Percentiles rank a stretch among this genome's conserved stretches.
Conservation (phyloP, 768 basidiomycete genomes). For the Terana coerulea region DNA sequence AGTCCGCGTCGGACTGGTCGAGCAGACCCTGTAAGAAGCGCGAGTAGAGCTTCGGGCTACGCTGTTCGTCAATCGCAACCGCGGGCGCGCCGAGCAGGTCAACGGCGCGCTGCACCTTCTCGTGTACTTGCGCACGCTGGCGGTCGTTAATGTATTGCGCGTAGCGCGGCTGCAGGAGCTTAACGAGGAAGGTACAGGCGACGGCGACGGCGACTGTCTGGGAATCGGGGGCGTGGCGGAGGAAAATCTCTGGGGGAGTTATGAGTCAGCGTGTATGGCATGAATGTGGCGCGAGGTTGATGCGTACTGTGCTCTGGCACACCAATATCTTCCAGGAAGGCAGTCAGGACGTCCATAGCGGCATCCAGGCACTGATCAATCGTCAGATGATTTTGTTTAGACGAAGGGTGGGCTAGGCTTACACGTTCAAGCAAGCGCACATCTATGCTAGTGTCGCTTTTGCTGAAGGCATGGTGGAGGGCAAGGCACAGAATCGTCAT, state of each 20-base stretch:
- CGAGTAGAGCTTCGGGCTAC: slow-evolving; percentile 77
- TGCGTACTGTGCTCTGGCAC: slow-evolving; percentile 16
- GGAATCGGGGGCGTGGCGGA: slow-evolving; percentile 74
- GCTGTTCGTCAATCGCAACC: slow-evolving; percentile 77
- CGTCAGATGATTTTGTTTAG: not conserved
- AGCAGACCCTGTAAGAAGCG: slow-evolving; percentile 74
- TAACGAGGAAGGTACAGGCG: slow-evolving; percentile 78
- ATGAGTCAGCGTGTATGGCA: not conserved
- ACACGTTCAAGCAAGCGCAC: slow-evolving; percentile 25
- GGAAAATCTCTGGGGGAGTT: slow-evolving; percentile 41
- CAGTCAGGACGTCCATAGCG: slow-evolving; percentile 22
- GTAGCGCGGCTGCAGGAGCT: slow-evolving; percentile 78
- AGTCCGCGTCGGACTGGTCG: no score
- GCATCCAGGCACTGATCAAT: slow-evolving; percentile 18
- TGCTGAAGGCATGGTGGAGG: slow-evolving; percentile 33
- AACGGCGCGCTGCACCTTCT: slow-evolving; percentile 60
- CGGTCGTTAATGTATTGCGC: slow-evolving; percentile 53
- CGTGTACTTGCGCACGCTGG: slow-evolving; percentile 57
- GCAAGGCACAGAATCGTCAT: slow-evolving; percentile 36
- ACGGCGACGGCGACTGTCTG: slow-evolving; percentile 78
- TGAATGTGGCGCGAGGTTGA: not conserved
- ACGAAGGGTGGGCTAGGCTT: not conserved
- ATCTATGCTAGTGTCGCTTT: slow-evolving; percentile 28
- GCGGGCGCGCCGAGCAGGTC: slow-evolving; percentile 65
- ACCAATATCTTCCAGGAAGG: slow-evolving; percentile 29